Conservation (phyloP, 768 basidiomycete genomes). For the Leccinum imitatum region DNA sequence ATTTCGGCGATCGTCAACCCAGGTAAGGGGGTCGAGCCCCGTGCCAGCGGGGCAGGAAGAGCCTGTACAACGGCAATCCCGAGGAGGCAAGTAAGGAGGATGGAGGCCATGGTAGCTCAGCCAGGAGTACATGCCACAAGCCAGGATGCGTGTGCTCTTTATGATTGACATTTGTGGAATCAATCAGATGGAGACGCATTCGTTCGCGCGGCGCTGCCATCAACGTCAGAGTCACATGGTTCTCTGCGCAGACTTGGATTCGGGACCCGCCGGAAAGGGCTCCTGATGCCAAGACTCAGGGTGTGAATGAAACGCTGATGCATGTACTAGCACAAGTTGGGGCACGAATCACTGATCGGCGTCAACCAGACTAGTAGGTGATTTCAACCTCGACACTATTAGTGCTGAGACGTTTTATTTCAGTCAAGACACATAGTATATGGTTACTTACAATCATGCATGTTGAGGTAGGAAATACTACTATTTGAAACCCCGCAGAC, state of each 20-base stretch:
- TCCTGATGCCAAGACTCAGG: background rate
- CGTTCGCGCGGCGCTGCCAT: background rate
- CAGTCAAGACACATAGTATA: background rate
- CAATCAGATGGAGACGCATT: background rate
- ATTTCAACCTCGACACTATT: no score
- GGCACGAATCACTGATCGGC: no score
- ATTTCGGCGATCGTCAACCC: slow-evolving; percentile 41
- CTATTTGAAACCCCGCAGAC: background rate
- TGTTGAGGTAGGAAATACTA: background rate
- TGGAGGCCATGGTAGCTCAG: slow-evolving; percentile 3
- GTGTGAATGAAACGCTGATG: background rate
- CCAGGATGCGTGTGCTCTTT: background rate
- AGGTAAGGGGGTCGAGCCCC: slow-evolving; percentile 20
- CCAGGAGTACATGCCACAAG: background rate
- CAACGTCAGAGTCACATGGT: background rate
- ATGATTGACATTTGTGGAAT: background rate
- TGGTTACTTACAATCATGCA: background rate
- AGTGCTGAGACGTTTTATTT: no score
- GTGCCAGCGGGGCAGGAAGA: slow-evolving; percentile 29
- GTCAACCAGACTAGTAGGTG: no score
- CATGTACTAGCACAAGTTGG: no score
- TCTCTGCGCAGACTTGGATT: no score
- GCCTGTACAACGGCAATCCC: slow-evolving; percentile 6
- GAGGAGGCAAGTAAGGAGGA: slow-evolving; percentile 10
- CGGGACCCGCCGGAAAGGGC: no score